Percentiles rank a stretch among this genome's conserved stretches.
These are phyloP conservation scores for Pisolithus microcarpus DNA, from an alignment of 768 basidiomycete species.

Conservation along the genomic window DNA sequence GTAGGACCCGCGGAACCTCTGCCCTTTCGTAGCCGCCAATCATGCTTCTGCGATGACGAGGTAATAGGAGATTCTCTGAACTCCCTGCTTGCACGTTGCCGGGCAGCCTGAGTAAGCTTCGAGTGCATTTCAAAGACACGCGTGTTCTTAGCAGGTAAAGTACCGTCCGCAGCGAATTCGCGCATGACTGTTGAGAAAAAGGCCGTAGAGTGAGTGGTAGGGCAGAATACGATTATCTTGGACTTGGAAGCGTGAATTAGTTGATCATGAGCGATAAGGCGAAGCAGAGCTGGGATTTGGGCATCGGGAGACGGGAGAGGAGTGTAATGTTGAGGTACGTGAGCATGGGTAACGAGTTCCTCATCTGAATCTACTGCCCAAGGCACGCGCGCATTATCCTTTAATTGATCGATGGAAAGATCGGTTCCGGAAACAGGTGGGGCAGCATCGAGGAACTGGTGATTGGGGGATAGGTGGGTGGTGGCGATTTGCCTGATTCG, in stretches of 20 bases:
- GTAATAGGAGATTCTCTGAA: conserved; percentile 42
- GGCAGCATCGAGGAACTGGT: conserved; percentile 70
- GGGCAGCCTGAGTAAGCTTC: conserved; percentile 52
- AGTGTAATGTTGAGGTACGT: conserved; percentile 80
- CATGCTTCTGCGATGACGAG: conserved; percentile 2
- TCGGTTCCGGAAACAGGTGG: conserved; percentile 40
- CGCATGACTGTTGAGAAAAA: conserved; percentile 61
- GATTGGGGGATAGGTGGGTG: conserved; percentile 48
- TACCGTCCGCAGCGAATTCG: conserved; percentile 32
- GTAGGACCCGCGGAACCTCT: conserved; percentile 35
- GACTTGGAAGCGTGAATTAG: conserved; percentile 55
- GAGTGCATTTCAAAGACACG: conserved; percentile 78
- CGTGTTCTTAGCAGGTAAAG: conserved; percentile 50
- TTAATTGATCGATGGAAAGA: not conserved
- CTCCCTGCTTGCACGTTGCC: conserved; percentile 46
- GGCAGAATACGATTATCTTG: conserved; percentile 78
- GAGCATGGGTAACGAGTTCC: conserved; percentile 50
- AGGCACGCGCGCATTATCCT: not conserved
- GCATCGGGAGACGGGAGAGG: conserved; percentile 56
- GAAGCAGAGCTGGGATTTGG: conserved; percentile 72
- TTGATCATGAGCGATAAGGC: conserved; percentile 84
- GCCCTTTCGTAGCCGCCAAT: conserved; percentile 21
- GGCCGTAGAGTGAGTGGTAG: conserved; percentile 80
- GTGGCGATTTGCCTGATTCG: conserved; percentile 67
- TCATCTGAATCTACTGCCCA: not conserved